These are phyloP conservation scores for Zoysia pacifica DNA, from an alignment of 176 grass and related monocot genomes.

Conservation along the genomic window DNA sequence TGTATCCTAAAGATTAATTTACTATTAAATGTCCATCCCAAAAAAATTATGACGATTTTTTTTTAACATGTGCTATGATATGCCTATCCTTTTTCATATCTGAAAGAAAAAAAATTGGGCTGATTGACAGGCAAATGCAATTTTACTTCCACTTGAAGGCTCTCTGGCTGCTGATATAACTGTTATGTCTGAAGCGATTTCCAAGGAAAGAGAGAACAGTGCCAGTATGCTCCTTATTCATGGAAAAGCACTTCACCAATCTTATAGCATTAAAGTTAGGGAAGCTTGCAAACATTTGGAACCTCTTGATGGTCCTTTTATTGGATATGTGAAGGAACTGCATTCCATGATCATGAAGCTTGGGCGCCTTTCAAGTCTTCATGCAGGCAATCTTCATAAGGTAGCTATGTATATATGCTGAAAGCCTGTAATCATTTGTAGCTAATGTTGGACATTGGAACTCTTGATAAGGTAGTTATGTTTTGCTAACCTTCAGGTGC, in stretches of 20 bases:
- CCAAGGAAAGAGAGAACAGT: slow-evolving; percentile 65
- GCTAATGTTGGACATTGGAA: not conserved
- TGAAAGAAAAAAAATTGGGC: slow-evolving; percentile 34
- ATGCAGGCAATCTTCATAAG: slow-evolving; percentile 95
- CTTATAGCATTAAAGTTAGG: slow-evolving; percentile 78
- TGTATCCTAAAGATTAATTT: too few relatives aligned
- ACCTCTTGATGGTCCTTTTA: slow-evolving; percentile 66
- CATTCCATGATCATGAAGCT: slow-evolving; percentile 87
- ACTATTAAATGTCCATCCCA: too few relatives aligned
- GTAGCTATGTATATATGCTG: slow-evolving; percentile 44
- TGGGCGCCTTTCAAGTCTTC: slow-evolving; percentile 79
- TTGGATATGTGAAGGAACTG: slow-evolving; percentile 61
- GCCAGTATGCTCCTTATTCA: slow-evolving; percentile 61
- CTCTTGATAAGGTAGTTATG: not conserved
- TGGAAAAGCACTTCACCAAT: slow-evolving; percentile 77
- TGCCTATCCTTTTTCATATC: slow-evolving; percentile 17
- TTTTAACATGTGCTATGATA: not conserved
- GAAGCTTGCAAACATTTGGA: slow-evolving; percentile 77
- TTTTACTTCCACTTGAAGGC: slow-evolving; percentile 86
- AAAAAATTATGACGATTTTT: too few relatives aligned
- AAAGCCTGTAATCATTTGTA: not conserved
- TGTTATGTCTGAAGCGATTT: slow-evolving; percentile 67
- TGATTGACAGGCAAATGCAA: slow-evolving; percentile 71
- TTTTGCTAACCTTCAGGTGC: not conserved
- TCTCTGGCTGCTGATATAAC: slow-evolving; percentile 76